A percentile compares a stretch with the other conserved stretches of the same genome.
Evolutionary conservation across 208 protist species (phyloP).

Genomic region (Crithidia fasciculata): DNA sequence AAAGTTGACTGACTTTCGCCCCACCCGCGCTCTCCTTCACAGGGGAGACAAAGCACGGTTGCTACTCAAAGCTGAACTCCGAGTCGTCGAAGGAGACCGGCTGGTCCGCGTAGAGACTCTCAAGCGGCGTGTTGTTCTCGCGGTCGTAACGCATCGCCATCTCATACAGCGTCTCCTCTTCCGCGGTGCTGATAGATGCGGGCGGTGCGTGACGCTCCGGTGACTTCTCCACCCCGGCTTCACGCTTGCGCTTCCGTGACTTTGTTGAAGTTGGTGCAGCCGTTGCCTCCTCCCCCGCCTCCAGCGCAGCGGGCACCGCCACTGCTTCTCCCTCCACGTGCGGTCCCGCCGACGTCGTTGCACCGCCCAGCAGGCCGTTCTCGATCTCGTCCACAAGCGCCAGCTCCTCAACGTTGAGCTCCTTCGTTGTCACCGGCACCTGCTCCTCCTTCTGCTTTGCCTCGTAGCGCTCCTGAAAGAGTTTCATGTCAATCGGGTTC

Average conservation of each 20-base stretch:
- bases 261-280: conserved; percentile 13
- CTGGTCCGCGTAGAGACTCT: conserved; percentile 2
- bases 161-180: conserved; percentile 32
- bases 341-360: neutral
- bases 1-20: too few species aligned
- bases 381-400: conserved; percentile 64
- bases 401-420: conserved; percentile 46
- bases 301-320: conserved; percentile 13
- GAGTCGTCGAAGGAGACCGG: conserved; percentile 14
- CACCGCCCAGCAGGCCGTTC: conserved; percentile 36
- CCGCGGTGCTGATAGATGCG: neutral
- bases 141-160: conserved; percentile 25
- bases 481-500: conserved; percentile 68
- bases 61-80: conserved; percentile 31
- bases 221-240: neutral
- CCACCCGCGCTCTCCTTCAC: too few species aligned
- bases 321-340: conserved; percentile 3
- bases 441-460: conserved; percentile 40
- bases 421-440: conserved; percentile 18
- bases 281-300: conserved; percentile 16
- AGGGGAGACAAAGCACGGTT: too few species aligned
- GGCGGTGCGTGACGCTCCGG: neutral
- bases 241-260: conserved; percentile 21
- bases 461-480: conserved; percentile 57
- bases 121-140: conserved; percentile 15